A percentile compares a stretch with the other conserved stretches of the same genome.
These are phyloP conservation scores for Purshia tridentata DNA, from an alignment of 306 rosid genomes.

Conservation along the genomic window DNA sequence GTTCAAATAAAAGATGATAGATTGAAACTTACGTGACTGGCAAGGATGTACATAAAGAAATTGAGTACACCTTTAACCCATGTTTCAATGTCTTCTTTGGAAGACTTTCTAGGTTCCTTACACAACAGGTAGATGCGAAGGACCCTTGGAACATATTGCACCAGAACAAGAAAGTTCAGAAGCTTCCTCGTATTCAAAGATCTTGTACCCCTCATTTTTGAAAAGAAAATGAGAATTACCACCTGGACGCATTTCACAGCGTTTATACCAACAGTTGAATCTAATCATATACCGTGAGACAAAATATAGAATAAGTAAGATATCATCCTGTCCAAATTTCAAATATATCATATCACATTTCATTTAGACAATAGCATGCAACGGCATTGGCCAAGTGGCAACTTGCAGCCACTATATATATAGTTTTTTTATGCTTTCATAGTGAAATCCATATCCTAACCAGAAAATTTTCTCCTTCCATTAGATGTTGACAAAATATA, in stretches of 20 bases:
- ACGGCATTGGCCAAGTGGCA: too few relatives aligned
- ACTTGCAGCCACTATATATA: too few relatives aligned
- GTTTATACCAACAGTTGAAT: not conserved
- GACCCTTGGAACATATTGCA: conserved; percentile 25
- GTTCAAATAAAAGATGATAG: not conserved
- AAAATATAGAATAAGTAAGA: too few relatives aligned
- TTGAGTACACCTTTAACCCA: conserved; percentile 20
- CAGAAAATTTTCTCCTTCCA: too few relatives aligned
- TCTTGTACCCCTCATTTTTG: conserved; percentile 15
- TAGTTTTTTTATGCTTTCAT: too few relatives aligned
- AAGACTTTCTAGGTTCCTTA: not conserved
- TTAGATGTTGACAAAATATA: too few relatives aligned
- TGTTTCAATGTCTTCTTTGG: not conserved
- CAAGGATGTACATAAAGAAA: conserved; percentile 29
- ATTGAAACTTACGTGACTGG: conserved; percentile 23
- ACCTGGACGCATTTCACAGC: not conserved
- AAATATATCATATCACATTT: too few relatives aligned
- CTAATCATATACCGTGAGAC: not conserved
- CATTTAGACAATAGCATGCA: too few relatives aligned
- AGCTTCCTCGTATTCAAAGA: conserved; percentile 5
- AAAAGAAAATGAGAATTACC: conserved; percentile 18
- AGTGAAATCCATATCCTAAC: too few relatives aligned
- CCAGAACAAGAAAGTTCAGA: conserved; percentile 18
- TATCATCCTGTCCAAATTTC: too few relatives aligned
- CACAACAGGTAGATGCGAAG: conserved; percentile 13